Base-by-base conservation (phyloP, 345 rosid species). In the Brassica rapa region DNA sequence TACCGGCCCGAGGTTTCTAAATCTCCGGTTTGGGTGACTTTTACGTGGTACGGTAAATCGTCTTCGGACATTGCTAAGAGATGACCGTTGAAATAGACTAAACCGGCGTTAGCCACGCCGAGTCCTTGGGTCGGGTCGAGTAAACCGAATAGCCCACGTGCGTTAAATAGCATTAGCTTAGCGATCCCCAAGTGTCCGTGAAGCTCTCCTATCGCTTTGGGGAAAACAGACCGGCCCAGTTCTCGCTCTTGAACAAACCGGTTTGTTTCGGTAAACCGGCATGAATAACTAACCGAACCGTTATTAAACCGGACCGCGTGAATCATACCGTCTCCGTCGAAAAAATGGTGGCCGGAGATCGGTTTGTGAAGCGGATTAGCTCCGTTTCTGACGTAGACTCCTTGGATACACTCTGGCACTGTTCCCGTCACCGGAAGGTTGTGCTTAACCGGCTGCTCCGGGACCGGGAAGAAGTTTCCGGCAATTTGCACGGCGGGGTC, bases 21-120 rank as follows among this genome's bases (percentile, higher is more conserved):
- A 72, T 93, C 97, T 1, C 96, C 88, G n/a, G 85, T 80, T 30
- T 84, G 87, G 23, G 88, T 88, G 35, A 93, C 63, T 1, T 65
- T 79, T 6, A 93, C 90, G 29, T 90, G 90, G 80, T 93, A 93
- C 8, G 97, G 97, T 79, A 93, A 75, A 68, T 93, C 97, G 21
- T 93, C 97, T 83, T 93, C 96, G 1, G 97, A 93, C 97, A 93
- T 90, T 8, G 97, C 97, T 23, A 93, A 83, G n/a, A 93, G 87
- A 60, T 83, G 86, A 24, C 84, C 85, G 62, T 89, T 80, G 78
- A 93, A 93, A 70, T 93, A 93, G 70, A 87, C 87, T 10, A 93
- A 83, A 10, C 97, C 97, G 8, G 96, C 97, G 88, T 93, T 90
- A 0, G 94, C 96, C 0, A 89, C 94, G 0, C 97, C 97, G 4